These are phyloP conservation scores for Aphanomyces cochlioides DNA, from an alignment of 352 stramenopile species.

Conservation along the genomic window DNA sequence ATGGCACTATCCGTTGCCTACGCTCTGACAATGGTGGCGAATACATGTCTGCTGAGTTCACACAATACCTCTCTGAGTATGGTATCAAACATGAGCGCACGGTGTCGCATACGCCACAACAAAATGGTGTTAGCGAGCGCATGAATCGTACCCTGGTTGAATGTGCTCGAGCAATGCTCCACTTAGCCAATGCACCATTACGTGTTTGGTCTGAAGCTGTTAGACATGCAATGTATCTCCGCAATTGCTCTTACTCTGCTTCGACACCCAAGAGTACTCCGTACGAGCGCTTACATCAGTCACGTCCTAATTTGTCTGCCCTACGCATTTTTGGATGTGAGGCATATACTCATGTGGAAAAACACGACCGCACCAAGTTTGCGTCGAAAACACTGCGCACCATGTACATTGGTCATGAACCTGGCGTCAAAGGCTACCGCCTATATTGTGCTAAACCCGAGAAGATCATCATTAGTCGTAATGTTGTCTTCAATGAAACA, in stretches of 20 bases:
- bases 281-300: neutral
- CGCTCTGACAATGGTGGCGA: constrained; percentile 4
- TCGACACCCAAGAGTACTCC: neutral
- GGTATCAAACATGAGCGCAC: neutral
- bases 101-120: neutral
- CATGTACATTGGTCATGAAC: constrained; percentile 2
- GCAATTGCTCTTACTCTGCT: neutral
- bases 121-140: constrained; percentile 6
- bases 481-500: constrained; percentile 2
- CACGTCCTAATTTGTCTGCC: neutral
- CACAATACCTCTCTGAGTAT: neutral
- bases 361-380: constrained; percentile 1
- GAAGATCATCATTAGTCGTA: constrained; percentile 3
- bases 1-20: neutral
- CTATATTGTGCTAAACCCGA: neutral
- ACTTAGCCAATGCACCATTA: neutral
- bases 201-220: constrained; percentile 1
- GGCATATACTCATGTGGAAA: neutral
- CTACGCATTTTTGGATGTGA: neutral
- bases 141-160: neutral
- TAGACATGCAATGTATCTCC: neutral
- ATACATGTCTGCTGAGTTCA: constrained; percentile 2
- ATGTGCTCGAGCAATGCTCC: constrained; percentile 3
- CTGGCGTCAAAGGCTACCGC: neutral
- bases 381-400: neutral